Evolutionary conservation across 345 rosid genomes (phyloP).

Genomic region (Citrus hindsii): DNA sequence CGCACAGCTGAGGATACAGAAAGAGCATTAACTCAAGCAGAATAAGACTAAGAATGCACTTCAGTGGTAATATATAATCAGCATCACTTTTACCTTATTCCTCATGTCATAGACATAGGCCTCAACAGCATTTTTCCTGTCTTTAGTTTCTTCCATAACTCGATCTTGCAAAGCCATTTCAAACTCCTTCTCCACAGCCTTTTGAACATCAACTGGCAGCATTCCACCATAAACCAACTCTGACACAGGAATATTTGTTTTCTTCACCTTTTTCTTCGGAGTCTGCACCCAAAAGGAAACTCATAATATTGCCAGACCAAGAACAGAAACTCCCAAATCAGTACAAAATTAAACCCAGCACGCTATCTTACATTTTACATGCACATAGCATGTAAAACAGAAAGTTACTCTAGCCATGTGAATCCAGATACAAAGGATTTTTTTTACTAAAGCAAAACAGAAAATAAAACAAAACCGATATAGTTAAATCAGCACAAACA

Average conservation of each 20-base stretch:
- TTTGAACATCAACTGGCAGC: constrained; percentile 63
- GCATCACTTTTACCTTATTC: constrained; percentile 59
- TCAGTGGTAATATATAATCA: background rate
- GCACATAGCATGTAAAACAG: too few species aligned
- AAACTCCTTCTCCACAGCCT: constrained; percentile 91
- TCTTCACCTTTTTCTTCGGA: constrained; percentile 91
- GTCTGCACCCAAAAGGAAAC: constrained; percentile 33
- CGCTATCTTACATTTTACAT: background rate
- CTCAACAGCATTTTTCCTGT: constrained; percentile 95
- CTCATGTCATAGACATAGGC: constrained; percentile 97
- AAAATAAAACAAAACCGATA: too few species aligned
- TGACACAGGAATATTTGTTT: constrained; percentile 67
- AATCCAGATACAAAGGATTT: background rate
- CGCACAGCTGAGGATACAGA: constrained; percentile 53
- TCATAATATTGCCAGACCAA: background rate
- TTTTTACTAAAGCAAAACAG: too few species aligned
- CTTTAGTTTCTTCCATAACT: constrained; percentile 98
- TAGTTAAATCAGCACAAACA: background rate
- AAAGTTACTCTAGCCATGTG: background rate
- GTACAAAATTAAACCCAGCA: background rate
- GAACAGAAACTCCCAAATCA: background rate
- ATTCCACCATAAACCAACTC: constrained; percentile 80
- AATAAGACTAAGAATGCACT: background rate
- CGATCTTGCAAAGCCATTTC: constrained; percentile 99
- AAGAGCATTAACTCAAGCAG: constrained; percentile 1